phyloP scores from a whole-genome alignment of 345 rosid species.

The Viola odorata region DNA sequence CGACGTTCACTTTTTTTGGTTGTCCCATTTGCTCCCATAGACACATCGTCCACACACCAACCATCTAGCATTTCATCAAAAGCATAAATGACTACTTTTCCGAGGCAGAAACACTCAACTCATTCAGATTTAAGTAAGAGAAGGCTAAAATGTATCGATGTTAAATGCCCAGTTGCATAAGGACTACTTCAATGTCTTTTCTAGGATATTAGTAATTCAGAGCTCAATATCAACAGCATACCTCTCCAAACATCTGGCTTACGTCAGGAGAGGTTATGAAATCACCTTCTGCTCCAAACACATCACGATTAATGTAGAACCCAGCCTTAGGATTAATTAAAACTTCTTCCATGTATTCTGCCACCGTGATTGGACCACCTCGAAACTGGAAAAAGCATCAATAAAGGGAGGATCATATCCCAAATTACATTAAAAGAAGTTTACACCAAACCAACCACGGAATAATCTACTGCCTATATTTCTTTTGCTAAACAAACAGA shows the following conservation, averaged over 20 bases:
- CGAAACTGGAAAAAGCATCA: conserved; percentile 48
- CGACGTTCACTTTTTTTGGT: conserved; percentile 65
- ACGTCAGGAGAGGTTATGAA: conserved; percentile 98
- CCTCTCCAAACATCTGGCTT: conserved; percentile 97
- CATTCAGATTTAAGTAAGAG: neutral
- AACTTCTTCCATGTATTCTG: conserved; percentile 95
- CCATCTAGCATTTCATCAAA: conserved; percentile 44
- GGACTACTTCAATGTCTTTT: neutral
- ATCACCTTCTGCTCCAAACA: conserved; percentile 91
- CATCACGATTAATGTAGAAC: conserved; percentile 83
- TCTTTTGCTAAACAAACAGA: too few relatives aligned
- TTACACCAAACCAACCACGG: neutral
- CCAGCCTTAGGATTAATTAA: conserved; percentile 87
- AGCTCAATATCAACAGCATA: conserved; percentile 17
- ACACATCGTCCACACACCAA: conserved; percentile 90
- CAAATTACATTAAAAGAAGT: conserved; percentile 2
- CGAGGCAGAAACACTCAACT: neutral
- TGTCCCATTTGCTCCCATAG: conserved; percentile 95
- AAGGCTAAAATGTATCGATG: neutral
- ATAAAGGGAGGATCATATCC: conserved; percentile 5
- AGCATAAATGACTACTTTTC: conserved; percentile 4
- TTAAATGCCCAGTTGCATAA: neutral
- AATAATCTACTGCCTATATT: too few relatives aligned
- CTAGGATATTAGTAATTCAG: neutral
- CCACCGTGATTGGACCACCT: conserved; percentile 89